Evolutionary conservation across 2,329 filamentous ascomycete species (phyloP).

Genomic region (Paraphaeosphaeria minitans): DNA sequence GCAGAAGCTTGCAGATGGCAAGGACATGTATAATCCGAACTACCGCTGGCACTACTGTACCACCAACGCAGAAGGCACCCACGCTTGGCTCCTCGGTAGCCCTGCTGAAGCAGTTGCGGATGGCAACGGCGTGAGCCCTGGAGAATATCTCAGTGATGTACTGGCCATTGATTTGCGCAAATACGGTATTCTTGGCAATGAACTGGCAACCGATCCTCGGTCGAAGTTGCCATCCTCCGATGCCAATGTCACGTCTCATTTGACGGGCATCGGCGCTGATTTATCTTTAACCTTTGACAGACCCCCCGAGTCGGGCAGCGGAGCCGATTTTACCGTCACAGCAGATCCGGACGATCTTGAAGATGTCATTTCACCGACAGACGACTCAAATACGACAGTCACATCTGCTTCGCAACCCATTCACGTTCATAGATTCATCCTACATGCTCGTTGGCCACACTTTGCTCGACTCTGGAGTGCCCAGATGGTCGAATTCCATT

Average conservation of each 20-base stretch:
- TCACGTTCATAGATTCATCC: constrained; percentile 91
- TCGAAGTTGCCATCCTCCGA: constrained; percentile 57
- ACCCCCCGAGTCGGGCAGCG: constrained; percentile 80
- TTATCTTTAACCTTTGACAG: constrained; percentile 86
- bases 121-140: constrained; percentile 72
- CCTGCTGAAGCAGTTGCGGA: constrained; percentile 72
- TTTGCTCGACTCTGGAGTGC: constrained; percentile 90
- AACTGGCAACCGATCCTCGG: constrained; percentile 56
- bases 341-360: constrained; percentile 78
- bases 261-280: constrained; percentile 78
- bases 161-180: constrained; percentile 90
- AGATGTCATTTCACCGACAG: constrained; percentile 66
- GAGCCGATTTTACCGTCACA: constrained; percentile 89
- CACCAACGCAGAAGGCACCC: constrained; percentile 92
- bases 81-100: constrained; percentile 95
- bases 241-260: constrained; percentile 56
- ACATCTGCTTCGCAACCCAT: constrained; percentile 73
- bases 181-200: constrained; percentile 88
- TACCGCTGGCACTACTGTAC: constrained; percentile 99
- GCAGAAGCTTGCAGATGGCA: constrained; percentile 93
- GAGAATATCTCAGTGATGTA: constrained; percentile 93
- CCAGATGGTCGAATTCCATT: constrained; percentile 97
- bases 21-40: constrained; percentile 88
- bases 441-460: constrained; percentile 95
- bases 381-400: constrained; percentile 36